Conservation (phyloP, 495 filamentous ascomycete species). For the Collariella sp. region DNA sequence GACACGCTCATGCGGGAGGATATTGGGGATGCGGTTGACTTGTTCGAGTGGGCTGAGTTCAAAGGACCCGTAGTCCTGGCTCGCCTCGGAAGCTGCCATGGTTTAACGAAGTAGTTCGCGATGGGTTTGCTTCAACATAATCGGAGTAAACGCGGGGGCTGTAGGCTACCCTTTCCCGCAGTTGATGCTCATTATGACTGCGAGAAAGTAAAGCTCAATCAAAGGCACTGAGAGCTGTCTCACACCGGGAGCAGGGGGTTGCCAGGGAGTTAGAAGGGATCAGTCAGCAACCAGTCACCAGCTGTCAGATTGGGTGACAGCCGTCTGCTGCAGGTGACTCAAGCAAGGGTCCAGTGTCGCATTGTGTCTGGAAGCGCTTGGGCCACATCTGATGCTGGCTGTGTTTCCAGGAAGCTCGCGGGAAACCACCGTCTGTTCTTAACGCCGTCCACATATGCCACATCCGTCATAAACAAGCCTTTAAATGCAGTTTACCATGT, state of each 20-base stretch:
- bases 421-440: too few species aligned
- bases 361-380: slow-evolving; percentile 2
- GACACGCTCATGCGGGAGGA: slow-evolving; percentile 58
- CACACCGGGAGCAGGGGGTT: too few species aligned
- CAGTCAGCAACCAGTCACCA: neutral
- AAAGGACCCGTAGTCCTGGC: neutral
- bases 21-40: slow-evolving; percentile 44
- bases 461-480: too few species aligned
- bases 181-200: too few species aligned
- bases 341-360: neutral
- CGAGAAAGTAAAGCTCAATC: too few species aligned
- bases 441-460: too few species aligned
- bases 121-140: too few species aligned
- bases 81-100: neutral
- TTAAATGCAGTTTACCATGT: too few species aligned
- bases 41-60: neutral
- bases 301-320: neutral
- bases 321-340: neutral
- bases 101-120: neutral
- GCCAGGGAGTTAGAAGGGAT: neutral
- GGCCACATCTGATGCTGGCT: slow-evolving; percentile 1
- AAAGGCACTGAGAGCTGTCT: too few species aligned
- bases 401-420: too few species aligned
- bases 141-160: too few species aligned
- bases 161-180: too few species aligned